A percentile compares a stretch with the other conserved stretches of the same genome.
These are phyloP conservation scores for Fonsecaea multimorphosa DNA, from an alignment of 2,329 filamentous ascomycete genomes.

Conservation along the genomic window DNA sequence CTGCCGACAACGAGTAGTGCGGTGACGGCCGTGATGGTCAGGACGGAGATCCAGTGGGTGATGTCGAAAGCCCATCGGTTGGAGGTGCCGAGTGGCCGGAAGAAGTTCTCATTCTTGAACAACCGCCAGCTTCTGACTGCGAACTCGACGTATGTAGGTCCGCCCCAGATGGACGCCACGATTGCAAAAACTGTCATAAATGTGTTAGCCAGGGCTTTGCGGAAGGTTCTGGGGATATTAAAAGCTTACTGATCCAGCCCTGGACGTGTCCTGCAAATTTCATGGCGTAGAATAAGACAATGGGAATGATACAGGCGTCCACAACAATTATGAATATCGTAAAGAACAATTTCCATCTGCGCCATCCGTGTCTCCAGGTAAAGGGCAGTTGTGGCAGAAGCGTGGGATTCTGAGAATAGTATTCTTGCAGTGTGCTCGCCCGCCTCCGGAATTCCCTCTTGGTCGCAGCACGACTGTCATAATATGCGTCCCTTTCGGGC, in stretches of 20 bases:
- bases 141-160: conserved; percentile 40
- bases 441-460: conserved; percentile 40
- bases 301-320: conserved; percentile 39
- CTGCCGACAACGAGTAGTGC: conserved; percentile 38
- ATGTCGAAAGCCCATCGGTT: conserved; percentile 40
- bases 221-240: not conserved
- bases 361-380: conserved; percentile 38
- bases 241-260: conserved; percentile 36
- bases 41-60: conserved; percentile 36
- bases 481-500: conserved; percentile 38
- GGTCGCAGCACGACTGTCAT: conserved; percentile 41
- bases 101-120: conserved; percentile 40
- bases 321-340: conserved; percentile 39
- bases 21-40: conserved; percentile 37
- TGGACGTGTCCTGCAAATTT: conserved; percentile 37
- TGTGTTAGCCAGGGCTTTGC: conserved; percentile 6
- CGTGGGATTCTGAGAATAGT: conserved; percentile 38
- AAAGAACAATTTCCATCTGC: conserved; percentile 37
- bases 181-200: conserved; percentile 37
- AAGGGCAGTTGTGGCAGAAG: conserved; percentile 41
- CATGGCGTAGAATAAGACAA: conserved; percentile 40
- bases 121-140: conserved; percentile 38
- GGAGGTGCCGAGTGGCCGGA: conserved; percentile 37
- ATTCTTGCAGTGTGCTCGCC: conserved; percentile 39
- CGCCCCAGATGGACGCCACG: conserved; percentile 41